Conservation (phyloP, 2,329 filamentous ascomycete species). For the Mycosphaerelloides madeirae region DNA sequence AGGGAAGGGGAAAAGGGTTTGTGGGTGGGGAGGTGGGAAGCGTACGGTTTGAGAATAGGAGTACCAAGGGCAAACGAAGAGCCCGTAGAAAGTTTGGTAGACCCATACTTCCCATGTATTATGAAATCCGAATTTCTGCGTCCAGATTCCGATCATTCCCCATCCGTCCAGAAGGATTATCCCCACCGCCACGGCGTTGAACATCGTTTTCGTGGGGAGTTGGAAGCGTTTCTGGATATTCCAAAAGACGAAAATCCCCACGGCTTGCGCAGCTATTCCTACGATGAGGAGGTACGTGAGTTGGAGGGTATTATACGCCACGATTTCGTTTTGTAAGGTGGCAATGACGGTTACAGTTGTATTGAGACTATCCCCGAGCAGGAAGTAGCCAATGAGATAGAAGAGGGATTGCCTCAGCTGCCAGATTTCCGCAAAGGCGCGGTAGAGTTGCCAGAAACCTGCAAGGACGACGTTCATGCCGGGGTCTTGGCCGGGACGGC, state of each 20-base stretch:
- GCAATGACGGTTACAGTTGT: conserved; percentile 65
- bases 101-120: conserved; percentile 21
- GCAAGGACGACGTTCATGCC: conserved; percentile 52
- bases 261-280: conserved; percentile 58
- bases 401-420: conserved; percentile 61
- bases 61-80: conserved; percentile 66
- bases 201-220: conserved; percentile 63
- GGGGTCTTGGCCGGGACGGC: conserved; percentile 54
- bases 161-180: conserved; percentile 58
- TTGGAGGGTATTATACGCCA: conserved; percentile 60
- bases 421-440: conserved; percentile 58
- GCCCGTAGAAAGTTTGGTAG: conserved; percentile 51
- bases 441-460: conserved; percentile 58
- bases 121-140: conserved; percentile 39
- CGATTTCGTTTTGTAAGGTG: conserved; percentile 61
- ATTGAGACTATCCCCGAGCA: conserved; percentile 65
- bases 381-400: conserved; percentile 63
- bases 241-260: conserved; percentile 59
- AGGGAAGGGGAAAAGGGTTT: neutral
- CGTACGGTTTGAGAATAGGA: conserved; percentile 59
- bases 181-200: conserved; percentile 57
- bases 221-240: conserved; percentile 54
- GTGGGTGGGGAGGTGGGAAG: neutral
- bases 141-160: conserved; percentile 58
- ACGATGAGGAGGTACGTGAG: conserved; percentile 64